Base-by-base conservation (phyloP, 495 filamentous ascomycete species). In the Aspergillus sparsus region DNA sequence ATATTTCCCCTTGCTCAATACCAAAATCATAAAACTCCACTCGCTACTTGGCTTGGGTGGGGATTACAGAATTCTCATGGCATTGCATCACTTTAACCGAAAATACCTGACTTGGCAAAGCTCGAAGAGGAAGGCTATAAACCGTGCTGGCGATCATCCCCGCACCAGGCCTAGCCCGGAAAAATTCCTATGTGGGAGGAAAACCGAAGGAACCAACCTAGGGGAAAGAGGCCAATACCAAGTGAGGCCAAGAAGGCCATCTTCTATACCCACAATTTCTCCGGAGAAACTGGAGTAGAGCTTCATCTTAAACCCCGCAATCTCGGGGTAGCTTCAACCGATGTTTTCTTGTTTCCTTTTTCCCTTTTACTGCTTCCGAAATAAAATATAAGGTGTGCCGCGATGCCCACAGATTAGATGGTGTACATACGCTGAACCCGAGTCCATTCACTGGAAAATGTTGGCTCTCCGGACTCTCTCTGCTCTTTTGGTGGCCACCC, bases 81-180 rank as follows among this genome's bases (percentile, higher is more conserved):
- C 1, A 27, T 27, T 27, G 21, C 21, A 27, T 27, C 21, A 27
- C 21, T 27, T 27, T 27, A 3, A 27, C 21, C 21, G 21, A 27
- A 27, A 27, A 27, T 27, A 3, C 21, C 21, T 27, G 21, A 3
- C 21, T 27, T 27, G 21, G 21, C 21, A 27, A 3, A 27, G 21
- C 21, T 27, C 21, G 21, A 27, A 27, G 21, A 27, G 21, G 21
- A 27, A 27, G 21, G 21, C 21, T 27, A 27, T 27, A 27, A 1
- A 27, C 3, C 1, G 21, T 27, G 21, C 47, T 21, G n/a, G 16
- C 47, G 47, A 50, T 32, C n/a, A 32, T n/a, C 21, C 33, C 15
- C 34, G 41, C 55, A 42, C 16, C 55, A 46, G 55, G 55, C 55
- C 42, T 58, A 58, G 46, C 55, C 49, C 55, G 55, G 55, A 58